These are phyloP conservation scores for Schizosaccharomyces japonicus DNA, from an alignment of 805 yeast genomes.

Conservation along the genomic window DNA sequence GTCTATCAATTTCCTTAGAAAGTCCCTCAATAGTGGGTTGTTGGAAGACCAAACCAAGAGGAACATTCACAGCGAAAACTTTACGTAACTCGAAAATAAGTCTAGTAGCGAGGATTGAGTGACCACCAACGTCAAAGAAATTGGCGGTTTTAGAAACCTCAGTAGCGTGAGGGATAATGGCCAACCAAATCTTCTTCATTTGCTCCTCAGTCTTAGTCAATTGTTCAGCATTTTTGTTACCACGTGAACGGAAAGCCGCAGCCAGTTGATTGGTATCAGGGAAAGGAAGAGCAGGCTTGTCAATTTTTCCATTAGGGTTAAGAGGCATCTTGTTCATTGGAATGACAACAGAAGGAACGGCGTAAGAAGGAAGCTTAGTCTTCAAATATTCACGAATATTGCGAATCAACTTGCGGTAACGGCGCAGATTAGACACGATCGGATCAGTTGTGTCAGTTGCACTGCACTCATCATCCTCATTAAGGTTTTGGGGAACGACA, in stretches of 20 bases:
- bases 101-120: slow-evolving; percentile 84
- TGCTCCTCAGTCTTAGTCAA: slow-evolving; percentile 42
- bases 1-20: slow-evolving; percentile 43
- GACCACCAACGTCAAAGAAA: slow-evolving; percentile 94
- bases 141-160: slow-evolving; percentile 61
- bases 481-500: slow-evolving; percentile 48
- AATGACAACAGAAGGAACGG: slow-evolving; percentile 76
- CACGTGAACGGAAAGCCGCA: slow-evolving; percentile 36
- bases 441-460: not conserved
- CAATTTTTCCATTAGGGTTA: slow-evolving; percentile 95
- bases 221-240: slow-evolving; percentile 15
- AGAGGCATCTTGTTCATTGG: slow-evolving; percentile 70
- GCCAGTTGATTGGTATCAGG: slow-evolving; percentile 75
- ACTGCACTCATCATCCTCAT: slow-evolving; percentile 26
- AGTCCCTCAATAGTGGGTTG: slow-evolving; percentile 65
- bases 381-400: slow-evolving; percentile 63
- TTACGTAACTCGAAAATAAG: slow-evolving; percentile 85
- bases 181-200: slow-evolving; percentile 65
- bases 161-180: slow-evolving; percentile 65
- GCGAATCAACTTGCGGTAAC: slow-evolving; percentile 51
- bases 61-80: slow-evolving; percentile 53
- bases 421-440: slow-evolving; percentile 55
- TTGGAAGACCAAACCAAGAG: slow-evolving; percentile 73
- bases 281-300: slow-evolving; percentile 87
- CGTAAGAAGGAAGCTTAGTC: slow-evolving; percentile 74